These are phyloP conservation scores for Phylloporus sp. DNA, from an alignment of 768 basidiomycete genomes.

Conservation along the genomic window DNA sequence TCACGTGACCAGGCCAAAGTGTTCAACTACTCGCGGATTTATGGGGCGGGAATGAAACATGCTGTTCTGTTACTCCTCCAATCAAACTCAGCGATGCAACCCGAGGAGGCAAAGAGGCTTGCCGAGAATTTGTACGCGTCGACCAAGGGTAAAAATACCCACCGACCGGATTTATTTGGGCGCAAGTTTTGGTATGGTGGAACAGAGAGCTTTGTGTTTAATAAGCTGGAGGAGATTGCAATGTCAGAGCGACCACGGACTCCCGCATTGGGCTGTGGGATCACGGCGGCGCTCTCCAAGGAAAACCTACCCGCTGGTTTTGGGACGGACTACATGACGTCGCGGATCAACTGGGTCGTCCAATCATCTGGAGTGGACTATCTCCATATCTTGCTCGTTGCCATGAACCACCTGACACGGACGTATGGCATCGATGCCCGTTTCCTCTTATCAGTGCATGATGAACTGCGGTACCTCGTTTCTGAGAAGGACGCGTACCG, in stretches of 20 bases:
- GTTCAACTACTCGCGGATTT: conserved; percentile 98
- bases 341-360: conserved; percentile 98
- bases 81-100: conserved; percentile 73
- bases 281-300: conserved; percentile 91
- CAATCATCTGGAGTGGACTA: conserved; percentile 99
- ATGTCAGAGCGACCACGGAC: conserved; percentile 82
- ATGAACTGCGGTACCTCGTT: conserved; percentile 93
- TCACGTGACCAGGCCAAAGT: conserved; percentile 95
- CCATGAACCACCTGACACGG: conserved; percentile 83
- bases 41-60: conserved; percentile 96
- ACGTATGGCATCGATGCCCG: conserved; percentile 85
- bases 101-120: conserved; percentile 71
- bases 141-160: conserved; percentile 90
- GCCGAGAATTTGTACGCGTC: conserved; percentile 86
- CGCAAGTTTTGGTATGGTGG: conserved; percentile 96
- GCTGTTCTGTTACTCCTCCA: conserved; percentile 86
- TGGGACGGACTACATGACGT: conserved; percentile 88
- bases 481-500: conserved; percentile 86
- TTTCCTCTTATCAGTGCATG: conserved; percentile 95
- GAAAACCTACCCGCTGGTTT: conserved; percentile 79
- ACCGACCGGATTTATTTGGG: conserved; percentile 66
- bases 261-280: conserved; percentile 89
- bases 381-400: conserved; percentile 91
- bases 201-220: conserved; percentile 94
- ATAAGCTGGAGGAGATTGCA: conserved; percentile 95